Evolutionary conservation across 441 rosid genomes (phyloP), one percentile per base, ranked within the genome.

Genomic region (Populus hybrid): DNA sequence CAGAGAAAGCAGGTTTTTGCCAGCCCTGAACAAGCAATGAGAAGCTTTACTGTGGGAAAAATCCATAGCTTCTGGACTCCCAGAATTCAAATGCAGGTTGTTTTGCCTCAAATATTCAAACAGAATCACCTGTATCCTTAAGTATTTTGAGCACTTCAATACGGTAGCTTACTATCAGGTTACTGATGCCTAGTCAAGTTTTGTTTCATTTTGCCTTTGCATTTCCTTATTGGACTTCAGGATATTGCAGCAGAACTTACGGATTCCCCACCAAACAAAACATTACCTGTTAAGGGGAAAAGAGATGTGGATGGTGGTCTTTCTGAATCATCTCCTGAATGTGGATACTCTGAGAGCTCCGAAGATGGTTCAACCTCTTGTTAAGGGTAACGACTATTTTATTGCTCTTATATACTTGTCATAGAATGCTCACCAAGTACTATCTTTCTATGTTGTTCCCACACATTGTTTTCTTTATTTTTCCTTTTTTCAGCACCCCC

Each of bases 151-250:
- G 78, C 70, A 69, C 75, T 71, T 46, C 69, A 67, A 64, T 68
- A 73, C 38, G 65, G 68, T 61, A n/a, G 40, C 78, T 72, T n/a
- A 46, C 38, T 53, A 67, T 35, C 72, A 32, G 26, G 10, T 57
- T 30, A 59, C 30, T 24, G 75, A 65, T 70, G 59, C 59, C 67
- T 26, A 36, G 32, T 76, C 68, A 38, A 84, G 64, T 70, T 42
- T 66, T 57, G 11, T 71, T 79, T 67, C 77, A 77, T 64, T 72
- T 66, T 75, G 81, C 78, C 9, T 82, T 85, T 82, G 86, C 68
- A 78, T 78, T 88, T 89, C 88, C 91, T 91, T 82, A 76, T 76
- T 53, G 77, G 72, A 79, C 74, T 79, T 81, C 88, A 94, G 98
- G 86, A 87, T 75, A 88, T 77, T 69, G 84, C 83, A 75, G 76